These are phyloP conservation scores for Nannochloropsis salina DNA, from an alignment of 108 stramenopile genomes.

Conservation along the genomic window DNA sequence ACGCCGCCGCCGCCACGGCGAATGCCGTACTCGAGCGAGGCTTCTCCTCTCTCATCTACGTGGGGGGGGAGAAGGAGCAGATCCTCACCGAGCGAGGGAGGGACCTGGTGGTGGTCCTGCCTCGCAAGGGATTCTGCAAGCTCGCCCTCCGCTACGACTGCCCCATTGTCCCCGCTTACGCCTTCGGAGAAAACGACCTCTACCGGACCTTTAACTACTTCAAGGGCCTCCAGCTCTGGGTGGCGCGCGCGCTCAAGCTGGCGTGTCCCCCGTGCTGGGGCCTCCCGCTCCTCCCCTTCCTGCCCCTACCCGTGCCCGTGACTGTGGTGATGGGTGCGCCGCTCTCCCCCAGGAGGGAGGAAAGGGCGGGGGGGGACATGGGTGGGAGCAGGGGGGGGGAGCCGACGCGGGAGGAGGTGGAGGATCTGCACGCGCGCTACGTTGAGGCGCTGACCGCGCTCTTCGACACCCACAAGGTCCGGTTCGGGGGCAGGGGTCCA, in stretches of 20 bases:
- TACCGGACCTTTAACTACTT: conserved; percentile 2
- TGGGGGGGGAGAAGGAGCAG: conserved; percentile 23
- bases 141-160: not conserved
- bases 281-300: not conserved
- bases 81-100: not conserved
- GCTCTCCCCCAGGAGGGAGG: not conserved
- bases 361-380: not conserved
- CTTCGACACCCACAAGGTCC: not conserved
- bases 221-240: conserved; percentile 11
- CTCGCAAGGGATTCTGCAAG: not conserved
- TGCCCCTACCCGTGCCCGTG: not conserved
- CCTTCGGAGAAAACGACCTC: conserved; percentile 20
- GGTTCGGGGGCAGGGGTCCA: not conserved
- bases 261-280: conserved; percentile 12
- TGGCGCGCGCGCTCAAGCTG: not conserved
- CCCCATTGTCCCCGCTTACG: conserved; percentile 19
- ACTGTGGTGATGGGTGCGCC: conserved; percentile 4
- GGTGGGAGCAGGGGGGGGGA: not conserved
- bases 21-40: not conserved
- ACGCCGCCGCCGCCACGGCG: not conserved
- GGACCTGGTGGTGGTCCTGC: not conserved
- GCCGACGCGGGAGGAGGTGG: conserved; percentile 1
- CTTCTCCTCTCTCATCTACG: not conserved
- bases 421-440: not conserved
- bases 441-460: not conserved